Percentiles rank a stretch among this genome's conserved stretches.
These are phyloP conservation scores for Solanum virginianum DNA, from an alignment of 257 asterid species.

Conservation along the genomic window DNA sequence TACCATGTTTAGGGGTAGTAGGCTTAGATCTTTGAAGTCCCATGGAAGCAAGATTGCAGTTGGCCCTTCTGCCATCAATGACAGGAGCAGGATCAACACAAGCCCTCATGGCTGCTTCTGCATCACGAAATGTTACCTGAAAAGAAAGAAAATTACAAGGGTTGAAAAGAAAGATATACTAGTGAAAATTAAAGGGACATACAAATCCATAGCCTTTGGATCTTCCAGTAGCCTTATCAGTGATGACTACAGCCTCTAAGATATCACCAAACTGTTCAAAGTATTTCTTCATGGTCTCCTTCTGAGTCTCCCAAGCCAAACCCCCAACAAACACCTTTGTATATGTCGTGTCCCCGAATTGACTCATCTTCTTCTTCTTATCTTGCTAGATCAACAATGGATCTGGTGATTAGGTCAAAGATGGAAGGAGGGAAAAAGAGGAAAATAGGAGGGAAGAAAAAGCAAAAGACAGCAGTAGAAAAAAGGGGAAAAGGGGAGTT, in stretches of 20 bases:
- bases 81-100: constrained; percentile 91
- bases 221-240: constrained; percentile 88
- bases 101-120: constrained; percentile 95
- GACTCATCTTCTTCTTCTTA: constrained; percentile 29
- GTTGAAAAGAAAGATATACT: background rate
- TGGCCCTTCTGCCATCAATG: constrained; percentile 96
- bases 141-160: no score
- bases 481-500: background rate
- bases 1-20: constrained; percentile 80
- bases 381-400: background rate
- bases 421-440: constrained; percentile 5
- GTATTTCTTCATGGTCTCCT: constrained; percentile 91
- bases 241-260: constrained; percentile 90
- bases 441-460: constrained; percentile 17
- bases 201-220: constrained; percentile 98
- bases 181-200: background rate
- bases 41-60: constrained; percentile 94
- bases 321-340: constrained; percentile 96
- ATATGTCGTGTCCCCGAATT: constrained; percentile 87
- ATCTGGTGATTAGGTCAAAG: constrained; percentile 45
- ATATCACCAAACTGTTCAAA: constrained; percentile 95
- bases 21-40: constrained; percentile 97
- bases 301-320: constrained; percentile 98
- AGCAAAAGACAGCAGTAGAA: constrained; percentile 4
- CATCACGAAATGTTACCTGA: constrained; percentile 82